Conservation (phyloP, 2,329 filamentous ascomycete species). For the Diplodia sapinea region DNA sequence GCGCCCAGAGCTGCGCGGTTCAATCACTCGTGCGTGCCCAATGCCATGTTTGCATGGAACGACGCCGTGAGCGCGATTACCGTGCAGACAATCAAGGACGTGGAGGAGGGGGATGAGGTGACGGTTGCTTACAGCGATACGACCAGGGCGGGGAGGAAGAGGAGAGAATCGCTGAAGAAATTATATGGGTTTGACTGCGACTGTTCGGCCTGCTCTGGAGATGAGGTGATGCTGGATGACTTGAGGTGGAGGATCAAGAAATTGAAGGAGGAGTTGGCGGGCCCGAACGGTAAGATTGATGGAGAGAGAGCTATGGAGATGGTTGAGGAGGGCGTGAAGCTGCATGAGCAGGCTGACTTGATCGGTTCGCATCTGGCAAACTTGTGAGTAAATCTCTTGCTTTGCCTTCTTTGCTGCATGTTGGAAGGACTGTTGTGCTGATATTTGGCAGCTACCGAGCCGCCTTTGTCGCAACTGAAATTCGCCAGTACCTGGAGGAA, state of each 20-base stretch:
- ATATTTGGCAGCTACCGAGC: background rate
- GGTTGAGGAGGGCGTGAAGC: conserved; percentile 2
- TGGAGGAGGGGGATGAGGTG: conserved; percentile 47
- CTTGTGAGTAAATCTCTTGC: conserved; percentile 4
- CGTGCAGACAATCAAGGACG: conserved; percentile 45
- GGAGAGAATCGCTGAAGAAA: conserved; percentile 43
- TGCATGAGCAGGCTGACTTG: conserved; percentile 6
- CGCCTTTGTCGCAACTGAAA: background rate
- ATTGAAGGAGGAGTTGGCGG: background rate
- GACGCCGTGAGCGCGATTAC: conserved; percentile 39
- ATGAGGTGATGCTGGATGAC: background rate
- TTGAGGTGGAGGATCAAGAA: background rate
- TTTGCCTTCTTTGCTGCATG: background rate
- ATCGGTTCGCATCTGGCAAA: conserved; percentile 3
- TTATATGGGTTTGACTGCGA: conserved; percentile 45
- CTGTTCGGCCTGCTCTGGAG: conserved; percentile 44
- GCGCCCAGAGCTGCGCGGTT: conserved; percentile 9
- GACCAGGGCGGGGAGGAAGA: conserved; percentile 40
- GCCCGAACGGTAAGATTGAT: too few relatives aligned
- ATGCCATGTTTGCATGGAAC: conserved; percentile 47
- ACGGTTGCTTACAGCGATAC: conserved; percentile 48
- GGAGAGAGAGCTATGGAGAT: background rate
- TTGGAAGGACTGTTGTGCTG: background rate
- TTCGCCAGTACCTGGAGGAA: background rate
- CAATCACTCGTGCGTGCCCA: conserved; percentile 34